Base-by-base conservation (phyloP, 352 stramenopile species). In the Plasmopara halstedii region DNA sequence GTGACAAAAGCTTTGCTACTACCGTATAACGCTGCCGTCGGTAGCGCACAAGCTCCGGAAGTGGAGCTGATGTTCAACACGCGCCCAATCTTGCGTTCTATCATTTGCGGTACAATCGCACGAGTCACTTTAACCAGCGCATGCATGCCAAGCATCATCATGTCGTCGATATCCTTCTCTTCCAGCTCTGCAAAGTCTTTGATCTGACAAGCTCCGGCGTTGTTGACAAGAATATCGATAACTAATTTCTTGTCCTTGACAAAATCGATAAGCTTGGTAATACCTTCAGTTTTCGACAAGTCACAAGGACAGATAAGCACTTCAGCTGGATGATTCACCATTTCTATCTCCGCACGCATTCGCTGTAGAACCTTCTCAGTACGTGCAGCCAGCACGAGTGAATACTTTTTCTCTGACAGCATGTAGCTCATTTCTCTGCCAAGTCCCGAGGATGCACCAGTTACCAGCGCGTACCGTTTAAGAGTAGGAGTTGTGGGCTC, bases 181-280 rank as follows among this genome's bases (percentile, higher is more conserved):
- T 59, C 60, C 4, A 80, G 35, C 37, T 70, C 43, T 1, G 59
- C 53, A 42, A 92, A 88, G 34, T 61, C 48, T 19, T 72, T 65
- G 10, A 51, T 58, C 6, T 73, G 22, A 21, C 67, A 65, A 0
- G 62, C 56, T 4, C 77, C 73, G 2, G 73, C 83, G 43, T 90
- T 92, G 60, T 94, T 94, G 31, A 95, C 57, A 5, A 95, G 67
- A 29, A 95, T 83, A 37, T 94, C 83, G 38, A 95, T 58, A 15
- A 84, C 47, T 14, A 87, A 41, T 19, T 84, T 56, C 39, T 84
- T 74, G 27, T 77, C 51, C 20, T 62, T 47, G 7, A 90, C 50
- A 31, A 78, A 78, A n/a, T 63, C 46, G 6, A 85, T 37, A 11
- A 92, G 59, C 42, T 61, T 76, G 25, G 69, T 34, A n/a, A 88